phyloP scores from a whole-genome alignment of 2,329 filamentous ascomycete genomes.

The Colletotrichum liaoningense region DNA sequence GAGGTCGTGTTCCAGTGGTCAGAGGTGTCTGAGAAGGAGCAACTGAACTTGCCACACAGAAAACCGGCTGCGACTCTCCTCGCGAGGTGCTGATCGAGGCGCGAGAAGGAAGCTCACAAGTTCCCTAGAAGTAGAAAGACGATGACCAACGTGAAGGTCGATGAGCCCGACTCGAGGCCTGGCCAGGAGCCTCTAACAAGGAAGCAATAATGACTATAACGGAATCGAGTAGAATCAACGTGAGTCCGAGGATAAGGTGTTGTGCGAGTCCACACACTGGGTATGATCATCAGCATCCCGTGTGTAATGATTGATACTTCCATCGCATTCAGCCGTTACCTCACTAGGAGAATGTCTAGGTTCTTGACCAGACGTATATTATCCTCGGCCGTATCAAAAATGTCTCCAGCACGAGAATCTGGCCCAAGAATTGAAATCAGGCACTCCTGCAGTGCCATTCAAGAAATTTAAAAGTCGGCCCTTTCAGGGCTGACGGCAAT shows the following conservation, averaged over 20 bases:
- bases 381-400: conserved; percentile 46
- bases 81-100: conserved; percentile 44
- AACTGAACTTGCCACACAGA: conserved; percentile 33
- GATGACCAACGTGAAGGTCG: conserved; percentile 61
- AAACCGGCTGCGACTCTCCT: conserved; percentile 23
- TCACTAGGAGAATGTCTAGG: conserved; percentile 57
- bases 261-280: conserved; percentile 52
- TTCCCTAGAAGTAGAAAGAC: conserved; percentile 64
- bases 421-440: conserved; percentile 47
- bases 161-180: conserved; percentile 62
- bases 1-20: conserved; percentile 22
- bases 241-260: neutral
- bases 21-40: conserved; percentile 30
- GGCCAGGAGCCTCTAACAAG: conserved; percentile 49
- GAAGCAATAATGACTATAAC: conserved; percentile 60
- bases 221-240: neutral
- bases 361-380: conserved; percentile 59
- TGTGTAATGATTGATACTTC: conserved; percentile 68
- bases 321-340: conserved; percentile 58
- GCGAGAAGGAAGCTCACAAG: conserved; percentile 63
- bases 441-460: neutral
- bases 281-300: conserved; percentile 65
- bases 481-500: neutral
- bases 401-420: conserved; percentile 41
- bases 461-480: too few relatives aligned